Base-by-base conservation (phyloP, 1,139 yeast genomes). In the Suhomyces wounanorum region DNA sequence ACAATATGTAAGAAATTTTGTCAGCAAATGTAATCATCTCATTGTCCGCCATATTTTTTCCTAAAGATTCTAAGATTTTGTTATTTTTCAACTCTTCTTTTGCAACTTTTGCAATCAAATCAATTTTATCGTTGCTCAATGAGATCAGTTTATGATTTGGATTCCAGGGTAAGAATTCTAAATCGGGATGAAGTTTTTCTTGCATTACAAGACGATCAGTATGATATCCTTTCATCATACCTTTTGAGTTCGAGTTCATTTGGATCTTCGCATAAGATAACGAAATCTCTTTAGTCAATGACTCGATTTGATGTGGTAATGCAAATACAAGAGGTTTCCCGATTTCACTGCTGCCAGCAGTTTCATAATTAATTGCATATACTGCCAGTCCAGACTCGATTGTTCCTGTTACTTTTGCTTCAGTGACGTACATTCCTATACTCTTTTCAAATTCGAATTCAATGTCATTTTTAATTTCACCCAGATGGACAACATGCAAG, bases 1-100 rank as follows among this genome's bases (percentile, higher is more conserved):
- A n/a, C n/a, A n/a, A n/a, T n/a, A 87, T 79, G 65, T 85, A 84
- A 8, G 94, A 91, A 62, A 82, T 87, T 68, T 87, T 87, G 68
- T 87, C 94, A 44, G 85, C n/a, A n/a, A n/a, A n/a, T n/a, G n/a
- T n/a, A n/a, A n/a, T n/a, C n/a, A n/a, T n/a, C n/a, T n/a, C n/a
- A n/a, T n/a, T n/a, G n/a, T n/a, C n/a, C n/a, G n/a, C n/a, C n/a
- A n/a, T n/a, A n/a, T n/a, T n/a, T n/a, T n/a, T n/a, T n/a, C n/a
- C n/a, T n/a, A n/a, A n/a, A n/a, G n/a, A n/a, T n/a, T n/a, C n/a
- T n/a, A n/a, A n/a, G n/a, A n/a, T 81, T 7, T 26, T 26, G 52
- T 80, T 86, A 30, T 78, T n/a, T n/a, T n/a, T 64, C 48, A 84
- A 71, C 63, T 86, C 95, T 11, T 65, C 63, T n/a, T n/a, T n/a